Base-by-base conservation (phyloP, 805 yeast species). In the Nakazawaea ernobii region DNA sequence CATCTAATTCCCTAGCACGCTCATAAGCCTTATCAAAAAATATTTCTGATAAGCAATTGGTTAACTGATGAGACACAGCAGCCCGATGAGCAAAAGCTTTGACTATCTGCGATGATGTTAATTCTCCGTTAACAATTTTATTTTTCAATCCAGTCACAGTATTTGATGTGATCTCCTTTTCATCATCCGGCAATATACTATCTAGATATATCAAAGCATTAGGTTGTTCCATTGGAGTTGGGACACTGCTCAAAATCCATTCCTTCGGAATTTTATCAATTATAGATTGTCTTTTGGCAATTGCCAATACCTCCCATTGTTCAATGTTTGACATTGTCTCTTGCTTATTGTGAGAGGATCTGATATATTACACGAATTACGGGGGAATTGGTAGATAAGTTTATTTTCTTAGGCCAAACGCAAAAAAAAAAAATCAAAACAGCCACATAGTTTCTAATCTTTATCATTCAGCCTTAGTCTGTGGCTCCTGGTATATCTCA, bases 1-100 rank as follows among this genome's bases (percentile, higher is more conserved):
- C 62, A 45, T 72, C 78, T 49, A 73, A 56, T 44, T 62, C 61
- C 38, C 62, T 46, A 1, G 79, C 79, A 42, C 67, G 61, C 39
- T 56, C 51, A 43, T 66, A 54, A 1, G 77, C 79, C 20, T 56
- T 59, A 17, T 71, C 71, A 27, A 65, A 62, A 53, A 72, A 69
- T n/a, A 72, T 58, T 17, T 73, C 74, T 53, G 65, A 58, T 26
- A 69, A 67, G 53, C 73, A 70, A 42, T 67, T 65, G 32, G 73
- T 66, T 49, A 72, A 52, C 50, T 72, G 76, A 48, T 72, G 75
- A 13, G 67, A 65, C 42, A 72, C 58, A 4, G 70, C 67, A 6
- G 73, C 69, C 47, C 76, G 62, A 43, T 69, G 72, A 39, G 73
- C 70, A 48, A 62, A 71, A 0, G 75, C 75, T 43, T 56, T 54